Base-by-base conservation (phyloP, 2,329 filamentous ascomycete species). In the Fusarium falciforme region DNA sequence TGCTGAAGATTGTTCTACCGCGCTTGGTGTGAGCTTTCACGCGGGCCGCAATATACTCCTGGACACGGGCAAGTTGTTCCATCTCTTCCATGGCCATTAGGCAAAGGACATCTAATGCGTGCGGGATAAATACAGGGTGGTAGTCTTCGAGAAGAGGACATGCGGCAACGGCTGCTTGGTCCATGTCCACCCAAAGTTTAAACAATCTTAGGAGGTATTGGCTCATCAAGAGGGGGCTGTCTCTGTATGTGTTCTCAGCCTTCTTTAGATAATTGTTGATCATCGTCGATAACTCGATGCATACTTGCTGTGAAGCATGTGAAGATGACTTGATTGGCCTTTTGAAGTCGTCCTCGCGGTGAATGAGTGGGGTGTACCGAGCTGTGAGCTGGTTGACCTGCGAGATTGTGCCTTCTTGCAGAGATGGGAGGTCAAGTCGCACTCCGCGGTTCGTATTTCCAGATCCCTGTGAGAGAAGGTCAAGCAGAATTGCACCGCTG, bases 151-250 rank as follows among this genome's bases (percentile, higher is more conserved):
- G 79, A 0, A 92, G 77, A 0, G 87, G 86, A 55, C 83, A 89
- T 0, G 71, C 68, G 0, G 52, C 12, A 0, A 83, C 79, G 0
- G 87, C 86, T n/a, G 77, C 79, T 12, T 81, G 74, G 70, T 93
- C 92, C 78, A 92, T 85, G 2, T 78, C 74, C 4, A 87, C 77
- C 91, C 91, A 93, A 0, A 91, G 72, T 59, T 89, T 87, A 76
- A 93, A 85, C 0, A 90, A 49, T 9, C 82, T 84, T 1, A 93
- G 82, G 0, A 92, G 79, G 35, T 74, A 57, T 3, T 58, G 66
- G 25, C 77, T 79, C 66, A 73, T 74, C 0, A 81, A 71, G 0
- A 77, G 71, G 3, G 84, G 81, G 2, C 71, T 60, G 0, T 75
- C 40, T 0, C 86, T 68, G 61, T 87, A 85, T 1, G 72, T 35